These are phyloP conservation scores for Caloboletus inedulis DNA, from an alignment of 1,284 basidiomycete species.

Conservation along the genomic window DNA sequence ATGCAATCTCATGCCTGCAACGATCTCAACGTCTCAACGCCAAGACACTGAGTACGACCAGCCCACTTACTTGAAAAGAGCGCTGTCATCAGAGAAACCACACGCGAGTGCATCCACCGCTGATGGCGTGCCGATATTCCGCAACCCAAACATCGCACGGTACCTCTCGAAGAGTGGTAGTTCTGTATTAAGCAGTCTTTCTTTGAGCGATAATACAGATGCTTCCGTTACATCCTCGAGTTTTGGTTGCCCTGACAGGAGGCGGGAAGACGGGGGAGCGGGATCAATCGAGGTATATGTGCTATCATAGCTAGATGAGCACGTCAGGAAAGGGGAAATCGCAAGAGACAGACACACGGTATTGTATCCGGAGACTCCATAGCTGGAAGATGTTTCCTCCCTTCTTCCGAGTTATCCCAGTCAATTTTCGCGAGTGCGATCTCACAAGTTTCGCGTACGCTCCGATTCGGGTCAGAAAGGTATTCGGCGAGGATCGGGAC, in stretches of 20 bases:
- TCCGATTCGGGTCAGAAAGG: constrained; percentile 69
- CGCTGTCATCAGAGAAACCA: constrained; percentile 85
- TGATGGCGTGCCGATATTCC: constrained; percentile 78
- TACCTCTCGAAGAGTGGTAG: constrained; percentile 91
- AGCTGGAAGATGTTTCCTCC: constrained; percentile 40
- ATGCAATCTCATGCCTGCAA: constrained; percentile 90
- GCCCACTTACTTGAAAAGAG: constrained; percentile 79
- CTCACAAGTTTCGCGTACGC: constrained; percentile 96
- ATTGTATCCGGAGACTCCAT: constrained; percentile 34
- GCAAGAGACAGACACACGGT: constrained; percentile 34
- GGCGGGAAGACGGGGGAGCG: constrained; percentile 74
- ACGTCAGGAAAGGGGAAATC: constrained; percentile 12
- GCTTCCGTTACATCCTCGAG: constrained; percentile 45
- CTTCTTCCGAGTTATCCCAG: constrained; percentile 84
- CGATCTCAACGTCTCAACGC: constrained; percentile 1
- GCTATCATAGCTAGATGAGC: constrained; percentile 18
- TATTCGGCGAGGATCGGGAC: constrained; percentile 75
- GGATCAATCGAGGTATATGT: constrained; percentile 93
- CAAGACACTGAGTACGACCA: neutral
- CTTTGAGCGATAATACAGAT: constrained; percentile 59
- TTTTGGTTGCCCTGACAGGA: constrained; percentile 52
- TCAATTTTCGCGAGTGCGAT: constrained; percentile 95
- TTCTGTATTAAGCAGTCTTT: constrained; percentile 64
- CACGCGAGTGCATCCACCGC: constrained; percentile 91
- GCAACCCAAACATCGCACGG: constrained; percentile 96